Conservation (phyloP, 2,329 filamentous ascomycete genomes). For the Xylariaceae sp. region DNA sequence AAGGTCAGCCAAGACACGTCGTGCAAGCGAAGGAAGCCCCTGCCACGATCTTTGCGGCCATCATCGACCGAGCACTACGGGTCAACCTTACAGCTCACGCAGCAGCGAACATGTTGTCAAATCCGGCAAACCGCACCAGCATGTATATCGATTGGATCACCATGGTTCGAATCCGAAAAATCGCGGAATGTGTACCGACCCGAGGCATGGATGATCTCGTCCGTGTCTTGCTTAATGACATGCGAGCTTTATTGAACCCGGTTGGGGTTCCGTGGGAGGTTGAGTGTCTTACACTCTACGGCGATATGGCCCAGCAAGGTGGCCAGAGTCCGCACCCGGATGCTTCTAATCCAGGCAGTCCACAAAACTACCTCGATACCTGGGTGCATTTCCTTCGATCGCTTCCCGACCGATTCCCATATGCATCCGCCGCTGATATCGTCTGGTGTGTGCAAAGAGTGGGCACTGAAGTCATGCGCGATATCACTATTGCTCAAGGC, state of each 20-base stretch:
- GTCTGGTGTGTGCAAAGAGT: constrained; percentile 72
- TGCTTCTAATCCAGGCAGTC: constrained; percentile 36
- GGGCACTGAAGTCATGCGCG: constrained; percentile 71
- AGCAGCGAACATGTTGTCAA: constrained; percentile 85
- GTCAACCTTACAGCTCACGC: constrained; percentile 94
- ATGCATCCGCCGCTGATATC: constrained; percentile 66
- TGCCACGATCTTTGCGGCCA: constrained; percentile 78
- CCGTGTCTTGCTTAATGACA: constrained; percentile 57
- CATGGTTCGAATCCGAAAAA: constrained; percentile 56
- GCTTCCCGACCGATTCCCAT: constrained; percentile 66
- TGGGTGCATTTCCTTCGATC: constrained; percentile 70
- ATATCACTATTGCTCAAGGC: constrained; percentile 72
- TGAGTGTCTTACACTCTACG: constrained; percentile 56
- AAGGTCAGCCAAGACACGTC: constrained; percentile 78
- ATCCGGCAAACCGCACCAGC: constrained; percentile 81
- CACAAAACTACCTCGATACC: constrained; percentile 67
- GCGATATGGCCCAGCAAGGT: constrained; percentile 48
- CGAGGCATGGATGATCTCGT: constrained; percentile 63
- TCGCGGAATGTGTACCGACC: constrained; percentile 58
- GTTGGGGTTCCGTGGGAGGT: constrained; percentile 60
- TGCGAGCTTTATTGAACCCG: constrained; percentile 66
- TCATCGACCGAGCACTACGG: constrained; percentile 79
- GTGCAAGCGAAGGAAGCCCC: constrained; percentile 82
- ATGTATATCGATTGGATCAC: constrained; percentile 93
- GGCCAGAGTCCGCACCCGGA: constrained; percentile 39